A percentile compares a stretch with the other conserved stretches of the same genome.
Evolutionary conservation across 2,329 filamentous ascomycete genomes (phyloP).

Genomic region (Trichoderma asperellum): DNA sequence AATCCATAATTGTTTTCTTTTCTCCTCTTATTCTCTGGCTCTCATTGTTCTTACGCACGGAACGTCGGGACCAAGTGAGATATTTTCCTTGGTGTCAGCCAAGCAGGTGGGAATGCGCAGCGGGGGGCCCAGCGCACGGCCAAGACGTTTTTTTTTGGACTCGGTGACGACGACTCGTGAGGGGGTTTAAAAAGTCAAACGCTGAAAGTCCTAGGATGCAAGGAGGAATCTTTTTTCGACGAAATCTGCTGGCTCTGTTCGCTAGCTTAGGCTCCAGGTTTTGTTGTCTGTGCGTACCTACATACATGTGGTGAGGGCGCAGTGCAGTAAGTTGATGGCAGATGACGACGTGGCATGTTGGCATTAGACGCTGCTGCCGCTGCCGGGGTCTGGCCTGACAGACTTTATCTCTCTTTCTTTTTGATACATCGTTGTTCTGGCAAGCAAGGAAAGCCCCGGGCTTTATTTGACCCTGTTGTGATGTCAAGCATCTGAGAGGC

Average conservation of each 20-base stretch:
- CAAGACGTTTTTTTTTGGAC: neutral
- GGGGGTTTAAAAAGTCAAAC: neutral
- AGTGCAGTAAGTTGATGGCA: neutral
- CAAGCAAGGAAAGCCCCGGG: neutral
- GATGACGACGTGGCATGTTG: slow-evolving; percentile 22
- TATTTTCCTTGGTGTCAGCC: neutral
- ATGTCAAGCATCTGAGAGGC: slow-evolving; percentile 20
- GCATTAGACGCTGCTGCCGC: slow-evolving; percentile 12
- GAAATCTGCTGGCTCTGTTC: neutral
- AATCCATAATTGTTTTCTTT: neutral
- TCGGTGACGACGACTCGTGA: slow-evolving; percentile 21
- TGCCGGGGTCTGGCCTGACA: neutral
- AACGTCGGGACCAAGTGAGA: slow-evolving; percentile 21
- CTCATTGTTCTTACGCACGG: slow-evolving; percentile 5
- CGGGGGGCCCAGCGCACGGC: slow-evolving; percentile 12
- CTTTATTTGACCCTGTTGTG: neutral
- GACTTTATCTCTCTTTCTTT: neutral
- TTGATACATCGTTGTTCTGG: neutral
- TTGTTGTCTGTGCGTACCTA: neutral
- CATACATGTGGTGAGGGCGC: neutral
- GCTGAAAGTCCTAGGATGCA: neutral
- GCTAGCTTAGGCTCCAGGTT: slow-evolving; percentile 7
- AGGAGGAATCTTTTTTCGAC: neutral
- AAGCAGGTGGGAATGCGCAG: slow-evolving; percentile 11
- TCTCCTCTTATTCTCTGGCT: slow-evolving; percentile 20